phyloP scores from a whole-genome alignment of 176 grass and related monocot species.

The Oryza australiensis region DNA sequence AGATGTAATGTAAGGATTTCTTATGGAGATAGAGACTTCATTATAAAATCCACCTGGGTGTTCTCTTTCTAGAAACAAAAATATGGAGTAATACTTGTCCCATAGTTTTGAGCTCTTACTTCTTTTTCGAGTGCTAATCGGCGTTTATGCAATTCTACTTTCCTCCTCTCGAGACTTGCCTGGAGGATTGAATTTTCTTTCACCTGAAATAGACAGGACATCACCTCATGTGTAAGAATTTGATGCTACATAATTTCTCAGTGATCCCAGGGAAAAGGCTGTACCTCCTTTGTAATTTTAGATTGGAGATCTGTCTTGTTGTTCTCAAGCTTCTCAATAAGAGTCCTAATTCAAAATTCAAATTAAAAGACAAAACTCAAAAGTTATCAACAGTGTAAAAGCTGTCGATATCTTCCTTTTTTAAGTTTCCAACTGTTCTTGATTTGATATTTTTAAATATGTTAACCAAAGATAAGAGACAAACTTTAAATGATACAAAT shows the following conservation, averaged over 20 bases:
- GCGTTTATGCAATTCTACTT: slow-evolving; percentile 63
- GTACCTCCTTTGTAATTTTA: slow-evolving; percentile 85
- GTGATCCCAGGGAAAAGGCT: slow-evolving; percentile 20
- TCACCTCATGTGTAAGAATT: slow-evolving; percentile 30
- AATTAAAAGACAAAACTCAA: slow-evolving; percentile 31
- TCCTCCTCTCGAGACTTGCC: slow-evolving; percentile 63
- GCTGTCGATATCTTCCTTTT: background rate
- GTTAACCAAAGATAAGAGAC: background rate
- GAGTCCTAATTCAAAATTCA: slow-evolving; percentile 43
- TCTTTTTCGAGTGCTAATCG: slow-evolving; percentile 84
- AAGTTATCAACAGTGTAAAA: slow-evolving; percentile 25
- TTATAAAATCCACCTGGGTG: background rate
- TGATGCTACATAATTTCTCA: slow-evolving; percentile 23
- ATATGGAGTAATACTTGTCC: background rate
- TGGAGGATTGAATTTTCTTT: slow-evolving; percentile 78
- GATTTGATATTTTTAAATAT: background rate
- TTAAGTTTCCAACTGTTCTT: background rate
- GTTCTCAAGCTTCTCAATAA: slow-evolving; percentile 74
- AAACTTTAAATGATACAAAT: slow-evolving; percentile 18
- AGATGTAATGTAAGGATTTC: background rate
- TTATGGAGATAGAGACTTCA: background rate
- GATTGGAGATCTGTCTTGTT: slow-evolving; percentile 76
- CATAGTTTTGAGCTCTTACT: slow-evolving; percentile 56
- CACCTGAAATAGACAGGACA: slow-evolving; percentile 55
- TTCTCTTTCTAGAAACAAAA: slow-evolving; percentile 39